A percentile compares a stretch with the other conserved stretches of the same genome.
phyloP scores from a whole-genome alignment of 495 filamentous ascomycete species.

The Terfezia claveryi region DNA sequence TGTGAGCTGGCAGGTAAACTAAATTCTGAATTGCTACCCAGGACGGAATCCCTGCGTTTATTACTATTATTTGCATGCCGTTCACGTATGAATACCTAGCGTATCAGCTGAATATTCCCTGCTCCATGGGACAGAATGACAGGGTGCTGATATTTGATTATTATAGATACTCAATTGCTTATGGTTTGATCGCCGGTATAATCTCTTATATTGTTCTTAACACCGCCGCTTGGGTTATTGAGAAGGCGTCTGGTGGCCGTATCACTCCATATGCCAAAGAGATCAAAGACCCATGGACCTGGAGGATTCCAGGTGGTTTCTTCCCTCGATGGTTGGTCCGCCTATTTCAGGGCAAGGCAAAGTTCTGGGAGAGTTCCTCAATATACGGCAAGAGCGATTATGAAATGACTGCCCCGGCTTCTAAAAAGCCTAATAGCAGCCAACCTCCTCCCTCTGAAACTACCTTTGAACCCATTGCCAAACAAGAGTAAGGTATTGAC shows the following conservation, averaged over 20 bases:
- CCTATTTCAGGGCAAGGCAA: conserved; percentile 37
- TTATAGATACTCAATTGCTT: conserved; percentile 36
- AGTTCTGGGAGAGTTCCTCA: conserved; percentile 34
- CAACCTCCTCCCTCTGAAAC: no score
- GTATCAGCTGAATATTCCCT: background rate
- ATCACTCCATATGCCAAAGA: conserved; percentile 50
- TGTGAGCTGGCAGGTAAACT: conserved; percentile 13
- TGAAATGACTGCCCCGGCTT: no score
- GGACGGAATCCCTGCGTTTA: conserved; percentile 57
- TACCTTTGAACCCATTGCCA: no score
- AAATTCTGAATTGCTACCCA: conserved; percentile 21
- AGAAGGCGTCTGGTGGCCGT: conserved; percentile 38
- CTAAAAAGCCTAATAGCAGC: no score
- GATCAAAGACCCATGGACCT: conserved; percentile 53
- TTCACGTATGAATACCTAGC: conserved; percentile 36
- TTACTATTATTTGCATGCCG: conserved; percentile 66
- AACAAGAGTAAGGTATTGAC: no score
- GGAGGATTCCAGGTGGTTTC: conserved; percentile 41
- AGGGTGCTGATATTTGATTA: background rate
- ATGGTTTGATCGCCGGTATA: conserved; percentile 61
- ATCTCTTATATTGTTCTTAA: conserved; percentile 52
- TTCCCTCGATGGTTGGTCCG: conserved; percentile 47
- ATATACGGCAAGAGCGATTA: background rate
- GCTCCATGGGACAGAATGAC: no score
- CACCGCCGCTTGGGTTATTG: conserved; percentile 38